Evolutionary conservation across 495 filamentous ascomycete genomes (phyloP), one percentile per base, ranked within the genome.

Genomic region (Clohesyomyces aquaticus): DNA sequence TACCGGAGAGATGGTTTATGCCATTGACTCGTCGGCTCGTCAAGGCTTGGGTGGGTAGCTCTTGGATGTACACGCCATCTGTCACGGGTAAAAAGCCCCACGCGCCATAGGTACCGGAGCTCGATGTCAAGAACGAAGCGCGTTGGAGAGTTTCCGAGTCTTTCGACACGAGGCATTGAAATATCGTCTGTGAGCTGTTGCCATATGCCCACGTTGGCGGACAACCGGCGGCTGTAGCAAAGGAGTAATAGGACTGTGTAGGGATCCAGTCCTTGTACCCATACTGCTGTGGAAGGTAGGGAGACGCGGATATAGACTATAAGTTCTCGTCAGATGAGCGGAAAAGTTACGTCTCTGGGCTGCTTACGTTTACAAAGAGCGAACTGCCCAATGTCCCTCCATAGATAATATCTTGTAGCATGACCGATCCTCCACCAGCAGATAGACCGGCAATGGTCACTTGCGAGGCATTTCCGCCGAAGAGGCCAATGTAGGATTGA

Each of bases 401-500:
- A 19, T 56, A 58, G 18, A 43, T 43, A 35, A 65, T 65, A 18
- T 48, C 38, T 1, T 21, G 59, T 14, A 63, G 43, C 59, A 63
- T 63, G 1, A 63, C 52, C 4, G 59, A 46, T 2, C 59, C 59
- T 35, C 14, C 62, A 18, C 47, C 62, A 22, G 54, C 48, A 10
- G 47, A 59, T 3, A 50, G 12, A 14, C 45, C 48, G 8, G 54
- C 49, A n/a, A 65, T 59, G 1, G 62, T 65, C 18, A 65, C 60
- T 42, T 42, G 25, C 11, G 4, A 19, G 16, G 60, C 35, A 29
- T 63, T 51, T 11, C 60, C 60, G 8, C 60, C 51, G 38, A 63
- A 63, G 9, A 50, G 28, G 1, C 29, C 53, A 32, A 63, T 63
- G 27, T 63, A 63, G 0, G 41, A 26, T 23, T 63, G 60, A 19